Evolutionary conservation across 164 flowering plant genomes (phyloP).

Genomic region (Warburgia ugandensis): DNA sequence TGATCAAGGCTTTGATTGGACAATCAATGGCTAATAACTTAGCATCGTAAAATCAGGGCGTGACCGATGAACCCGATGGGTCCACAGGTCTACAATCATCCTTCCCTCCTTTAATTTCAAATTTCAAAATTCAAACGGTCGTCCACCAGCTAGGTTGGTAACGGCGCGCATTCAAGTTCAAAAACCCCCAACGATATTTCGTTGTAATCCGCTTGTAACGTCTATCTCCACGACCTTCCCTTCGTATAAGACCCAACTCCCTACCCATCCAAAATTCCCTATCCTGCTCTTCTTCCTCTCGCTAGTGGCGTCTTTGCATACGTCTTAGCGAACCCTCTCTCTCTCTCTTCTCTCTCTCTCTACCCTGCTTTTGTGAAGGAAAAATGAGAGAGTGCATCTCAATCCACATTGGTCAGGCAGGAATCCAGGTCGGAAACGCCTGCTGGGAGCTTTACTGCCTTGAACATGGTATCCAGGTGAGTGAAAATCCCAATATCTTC

Average conservation of each 20-base stretch:
- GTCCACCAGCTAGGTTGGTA: neutral
- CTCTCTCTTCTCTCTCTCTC: slow-evolving; percentile 5
- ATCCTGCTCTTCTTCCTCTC: neutral
- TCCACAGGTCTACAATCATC: too few relatives aligned
- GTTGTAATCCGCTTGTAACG: slow-evolving; percentile 6
- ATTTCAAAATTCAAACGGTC: slow-evolving; percentile 5
- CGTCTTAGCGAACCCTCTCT: slow-evolving; percentile 7
- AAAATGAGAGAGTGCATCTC: slow-evolving; percentile 65
- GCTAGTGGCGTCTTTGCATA: slow-evolving; percentile 14
- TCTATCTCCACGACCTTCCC: neutral
- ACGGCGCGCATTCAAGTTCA: neutral
- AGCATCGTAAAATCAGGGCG: too few relatives aligned
- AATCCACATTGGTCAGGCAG: slow-evolving; percentile 61
- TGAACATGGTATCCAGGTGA: slow-evolving; percentile 54
- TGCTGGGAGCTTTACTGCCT: slow-evolving; percentile 70
- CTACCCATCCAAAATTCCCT: neutral
- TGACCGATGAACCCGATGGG: too few relatives aligned
- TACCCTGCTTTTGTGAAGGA: neutral
- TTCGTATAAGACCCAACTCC: neutral
- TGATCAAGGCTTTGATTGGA: too few relatives aligned
- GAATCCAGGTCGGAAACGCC: slow-evolving; percentile 62
- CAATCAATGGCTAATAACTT: too few relatives aligned
- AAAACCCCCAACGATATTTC: neutral
- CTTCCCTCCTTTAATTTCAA: slow-evolving; percentile 2
- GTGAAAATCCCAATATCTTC: neutral